Base-by-base conservation (phyloP, 2,329 filamentous ascomycete genomes). In the Epichloe sibirici region DNA sequence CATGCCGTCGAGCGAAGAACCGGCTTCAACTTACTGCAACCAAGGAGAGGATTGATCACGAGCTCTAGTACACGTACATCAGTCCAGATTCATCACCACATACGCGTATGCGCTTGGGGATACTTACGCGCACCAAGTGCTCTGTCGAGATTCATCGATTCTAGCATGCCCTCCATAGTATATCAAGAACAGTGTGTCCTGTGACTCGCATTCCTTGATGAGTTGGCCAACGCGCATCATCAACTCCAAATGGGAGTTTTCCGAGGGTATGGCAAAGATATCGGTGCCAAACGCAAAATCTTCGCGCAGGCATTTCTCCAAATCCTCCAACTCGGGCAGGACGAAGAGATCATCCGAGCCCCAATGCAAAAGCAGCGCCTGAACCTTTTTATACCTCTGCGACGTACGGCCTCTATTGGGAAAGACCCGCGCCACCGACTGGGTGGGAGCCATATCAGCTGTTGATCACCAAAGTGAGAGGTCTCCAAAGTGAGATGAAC, bases 111-210 rank as follows among this genome's bases (percentile, higher is more conserved):
- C 11, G 13, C 4, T 13, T 23, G 21, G 7, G 5, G 48, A 9
- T 46, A 74, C 74, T 68, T 67, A 77, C 69, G 77, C 77, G 61
- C 77, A 81, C 77, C 78, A 81, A 7, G 77, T 79, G 62, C 77
- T 81, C 59, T 81, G 77, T 48, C 77, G 70, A 23, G 77, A 77
- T 55, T 79, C 76, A 54, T 81, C 78, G 54, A 81, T 81, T 56
- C 74, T 73, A 3, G 78, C 78, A 61, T 82, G 78, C 0, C 78
- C 78, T 11, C 77, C 78, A 52, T 82, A 81, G 61, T 81, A 82
- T 15, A 81, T 65, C 8, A 81, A 61, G 56, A 81, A 79, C 1
- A 82, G 65, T 0, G 77, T 81, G 46, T 80, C 75, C 44, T 71
- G 69, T 3, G 73, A 73, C 56, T 80, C 78, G 51, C 78, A 69